A percentile compares a stretch with the other conserved stretches of the same genome.
Conservation (phyloP, 2,329 filamentous ascomycete genomes). For the Colletotrichum sp. region DNA sequence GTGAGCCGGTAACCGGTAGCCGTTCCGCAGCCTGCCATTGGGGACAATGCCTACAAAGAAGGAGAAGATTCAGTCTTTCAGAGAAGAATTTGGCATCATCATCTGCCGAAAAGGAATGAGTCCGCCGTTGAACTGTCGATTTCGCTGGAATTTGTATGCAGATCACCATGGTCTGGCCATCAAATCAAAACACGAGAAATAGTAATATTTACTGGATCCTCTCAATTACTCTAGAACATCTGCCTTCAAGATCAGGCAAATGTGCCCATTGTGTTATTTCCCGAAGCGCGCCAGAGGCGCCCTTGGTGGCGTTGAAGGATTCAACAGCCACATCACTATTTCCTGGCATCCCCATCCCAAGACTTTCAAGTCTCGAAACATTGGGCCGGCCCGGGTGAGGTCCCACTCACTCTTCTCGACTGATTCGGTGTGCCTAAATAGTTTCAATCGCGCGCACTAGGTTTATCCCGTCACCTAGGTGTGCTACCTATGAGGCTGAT, state of each 20-base stretch:
- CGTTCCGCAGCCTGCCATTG: not conserved
- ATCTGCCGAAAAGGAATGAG: not conserved
- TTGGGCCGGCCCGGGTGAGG: not conserved
- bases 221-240: not conserved
- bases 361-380: not conserved
- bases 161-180: not conserved
- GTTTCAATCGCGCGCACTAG: not conserved
- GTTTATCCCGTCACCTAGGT: not conserved
- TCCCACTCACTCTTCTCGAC: not conserved
- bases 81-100: not conserved
- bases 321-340: not conserved
- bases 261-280: not conserved
- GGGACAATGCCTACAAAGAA: not conserved
- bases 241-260: not conserved
- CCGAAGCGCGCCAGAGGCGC: not conserved
- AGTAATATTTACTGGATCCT: not conserved
- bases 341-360: not conserved
- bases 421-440: not conserved
- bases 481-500: not conserved
- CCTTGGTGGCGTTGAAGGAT: not conserved
- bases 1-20: not conserved
- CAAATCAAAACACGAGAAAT: not conserved
- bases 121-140: not conserved
- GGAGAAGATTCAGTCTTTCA: not conserved
- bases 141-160: not conserved